Conservation (phyloP, 73 alveolate genomes). For the Breviolum minutum region DNA sequence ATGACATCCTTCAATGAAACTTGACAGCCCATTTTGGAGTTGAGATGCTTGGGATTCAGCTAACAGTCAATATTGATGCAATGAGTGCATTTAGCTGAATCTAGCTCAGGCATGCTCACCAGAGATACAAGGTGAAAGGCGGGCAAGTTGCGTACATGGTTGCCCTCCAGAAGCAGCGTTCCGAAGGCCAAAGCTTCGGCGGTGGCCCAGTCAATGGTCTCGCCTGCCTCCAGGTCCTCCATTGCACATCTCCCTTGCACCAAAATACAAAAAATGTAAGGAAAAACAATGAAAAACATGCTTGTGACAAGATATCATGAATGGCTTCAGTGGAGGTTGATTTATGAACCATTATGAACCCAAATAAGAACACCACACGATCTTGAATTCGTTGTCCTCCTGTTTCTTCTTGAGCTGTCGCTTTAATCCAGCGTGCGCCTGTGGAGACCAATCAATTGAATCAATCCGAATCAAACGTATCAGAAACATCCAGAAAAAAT, state of each 20-base stretch:
- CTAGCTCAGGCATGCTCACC: not conserved
- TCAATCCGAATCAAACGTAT: not conserved
- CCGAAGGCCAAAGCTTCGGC: conserved; percentile 99
- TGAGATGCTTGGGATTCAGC: no score
- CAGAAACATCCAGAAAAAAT: not conserved
- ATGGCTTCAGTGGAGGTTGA: no score
- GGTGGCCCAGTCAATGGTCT: conserved; percentile 98
- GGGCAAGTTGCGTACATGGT: conserved; percentile 79
- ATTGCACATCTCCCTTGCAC: no score
- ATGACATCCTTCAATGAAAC: no score
- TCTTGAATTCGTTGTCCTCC: conserved; percentile 1
- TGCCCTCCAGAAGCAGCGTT: conserved; percentile 97
- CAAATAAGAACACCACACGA: not conserved
- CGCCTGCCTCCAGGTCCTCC: conserved; percentile 97
- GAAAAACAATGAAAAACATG: no score
- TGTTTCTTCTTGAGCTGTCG: conserved; percentile 81
- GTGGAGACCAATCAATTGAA: not conserved
- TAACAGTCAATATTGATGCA: no score
- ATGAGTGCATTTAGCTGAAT: no score
- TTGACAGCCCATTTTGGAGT: no score
- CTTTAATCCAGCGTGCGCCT: conserved; percentile 87
- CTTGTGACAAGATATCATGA: no score
- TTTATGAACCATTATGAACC: not conserved
- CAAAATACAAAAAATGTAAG: no score
- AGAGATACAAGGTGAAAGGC: not conserved